These are phyloP conservation scores for Fonsecaea multimorphosa DNA, from an alignment of 2,329 filamentous ascomycete species.

Conservation along the genomic window DNA sequence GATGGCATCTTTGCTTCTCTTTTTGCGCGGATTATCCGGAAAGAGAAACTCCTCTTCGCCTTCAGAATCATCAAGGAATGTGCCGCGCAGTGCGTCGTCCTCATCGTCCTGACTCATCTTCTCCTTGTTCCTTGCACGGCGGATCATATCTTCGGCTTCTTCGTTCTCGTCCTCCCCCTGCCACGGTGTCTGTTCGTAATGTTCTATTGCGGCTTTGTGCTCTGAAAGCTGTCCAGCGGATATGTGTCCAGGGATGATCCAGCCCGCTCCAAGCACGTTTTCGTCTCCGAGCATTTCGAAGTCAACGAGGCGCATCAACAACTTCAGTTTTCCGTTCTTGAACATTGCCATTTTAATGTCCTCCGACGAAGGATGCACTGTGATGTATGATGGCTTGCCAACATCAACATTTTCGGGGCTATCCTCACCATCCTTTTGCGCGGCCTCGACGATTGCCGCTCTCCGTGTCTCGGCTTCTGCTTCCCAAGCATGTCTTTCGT, in stretches of 20 bases:
- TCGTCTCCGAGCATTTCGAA: constrained; percentile 69
- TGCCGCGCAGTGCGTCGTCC: constrained; percentile 54
- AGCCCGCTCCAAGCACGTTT: constrained; percentile 76
- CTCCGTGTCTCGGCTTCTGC: constrained; percentile 65
- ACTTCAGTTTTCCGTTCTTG: constrained; percentile 84
- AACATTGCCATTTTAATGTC: constrained; percentile 69
- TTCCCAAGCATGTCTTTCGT: constrained; percentile 79
- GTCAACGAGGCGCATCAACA: constrained; percentile 79
- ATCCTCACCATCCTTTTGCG: constrained; percentile 34
- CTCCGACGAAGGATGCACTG: constrained; percentile 51
- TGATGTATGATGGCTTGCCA: constrained; percentile 32
- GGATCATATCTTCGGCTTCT: constrained; percentile 75
- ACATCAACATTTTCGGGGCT: constrained; percentile 42
- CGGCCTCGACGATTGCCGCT: constrained; percentile 31
- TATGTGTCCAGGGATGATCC: constrained; percentile 74
- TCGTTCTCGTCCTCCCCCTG: constrained; percentile 75
- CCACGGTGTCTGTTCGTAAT: constrained; percentile 78
- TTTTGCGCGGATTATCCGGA: constrained; percentile 56
- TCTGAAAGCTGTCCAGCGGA: constrained; percentile 71
- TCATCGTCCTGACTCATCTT: constrained; percentile 43
- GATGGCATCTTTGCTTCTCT: constrained; percentile 54
- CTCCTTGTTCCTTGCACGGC: constrained; percentile 61
- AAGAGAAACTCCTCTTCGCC: constrained; percentile 69
- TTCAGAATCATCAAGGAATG: constrained; percentile 70
- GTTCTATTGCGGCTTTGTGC: constrained; percentile 73